A percentile compares a stretch with the other conserved stretches of the same genome.
Evolutionary conservation across 345 rosid genomes (phyloP).

Genomic region (Anacardium occidentale): DNA sequence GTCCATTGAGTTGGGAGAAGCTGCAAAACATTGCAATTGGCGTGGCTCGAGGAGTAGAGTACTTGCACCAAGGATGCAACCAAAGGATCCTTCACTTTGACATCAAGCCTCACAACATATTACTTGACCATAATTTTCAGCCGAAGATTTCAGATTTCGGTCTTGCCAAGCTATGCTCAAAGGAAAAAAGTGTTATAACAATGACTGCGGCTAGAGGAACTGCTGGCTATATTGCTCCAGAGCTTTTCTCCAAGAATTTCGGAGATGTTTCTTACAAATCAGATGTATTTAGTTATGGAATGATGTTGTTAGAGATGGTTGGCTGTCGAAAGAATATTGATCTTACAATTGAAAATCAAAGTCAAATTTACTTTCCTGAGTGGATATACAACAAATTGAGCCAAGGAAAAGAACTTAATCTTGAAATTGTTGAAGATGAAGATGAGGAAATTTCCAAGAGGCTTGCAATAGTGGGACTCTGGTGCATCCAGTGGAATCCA

Average conservation of each 20-base stretch:
- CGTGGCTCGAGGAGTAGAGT: slow-evolving; percentile 19
- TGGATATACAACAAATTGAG: slow-evolving; percentile 19
- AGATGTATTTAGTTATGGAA: slow-evolving; percentile 23
- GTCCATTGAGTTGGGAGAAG: slow-evolving; percentile 18
- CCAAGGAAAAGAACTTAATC: not conserved
- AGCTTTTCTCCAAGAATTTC: slow-evolving; percentile 8
- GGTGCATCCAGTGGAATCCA: too few species aligned
- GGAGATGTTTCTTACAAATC: slow-evolving; percentile 25
- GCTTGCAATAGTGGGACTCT: too few species aligned
- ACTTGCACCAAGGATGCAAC: slow-evolving; percentile 27
- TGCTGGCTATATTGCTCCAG: not conserved
- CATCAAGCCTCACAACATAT: slow-evolving; percentile 25
- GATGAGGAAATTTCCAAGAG: too few species aligned
- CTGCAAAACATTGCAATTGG: slow-evolving; percentile 20
- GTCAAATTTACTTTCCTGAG: slow-evolving; percentile 17
- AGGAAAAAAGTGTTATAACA: too few species aligned
- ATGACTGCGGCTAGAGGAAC: too few species aligned
- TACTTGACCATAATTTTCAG: slow-evolving; percentile 12
- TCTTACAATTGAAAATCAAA: slow-evolving; percentile 18
- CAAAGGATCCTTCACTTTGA: slow-evolving; percentile 22
- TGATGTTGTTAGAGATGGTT: slow-evolving; percentile 22
- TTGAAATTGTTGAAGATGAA: too few species aligned
- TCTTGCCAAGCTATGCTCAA: too few species aligned
- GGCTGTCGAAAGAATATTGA: slow-evolving; percentile 20
- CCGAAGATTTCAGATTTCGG: too few species aligned